These are phyloP conservation scores for Pseudogymnoascus verrucosus DNA, from an alignment of 2,329 filamentous ascomycete genomes.

Conservation along the genomic window DNA sequence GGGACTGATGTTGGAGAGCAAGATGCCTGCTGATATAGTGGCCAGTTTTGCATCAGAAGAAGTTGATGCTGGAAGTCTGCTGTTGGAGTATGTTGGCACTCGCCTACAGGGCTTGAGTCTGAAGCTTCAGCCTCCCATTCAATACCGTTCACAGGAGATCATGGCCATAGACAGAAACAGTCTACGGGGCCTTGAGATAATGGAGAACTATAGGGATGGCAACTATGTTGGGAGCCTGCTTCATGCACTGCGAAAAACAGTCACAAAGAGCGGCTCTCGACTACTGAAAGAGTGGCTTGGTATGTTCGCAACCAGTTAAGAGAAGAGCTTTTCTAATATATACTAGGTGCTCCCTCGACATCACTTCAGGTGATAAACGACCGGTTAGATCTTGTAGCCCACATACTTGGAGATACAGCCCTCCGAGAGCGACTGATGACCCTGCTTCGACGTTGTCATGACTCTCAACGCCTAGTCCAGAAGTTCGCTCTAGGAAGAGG, in stretches of 20 bases:
- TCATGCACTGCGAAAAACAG: slow-evolving; percentile 81
- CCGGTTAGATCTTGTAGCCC: slow-evolving; percentile 72
- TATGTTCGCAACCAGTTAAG: slow-evolving; percentile 27
- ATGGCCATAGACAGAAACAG: slow-evolving; percentile 93
- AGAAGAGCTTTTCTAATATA: slow-evolving; percentile 15
- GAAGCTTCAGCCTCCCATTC: slow-evolving; percentile 74
- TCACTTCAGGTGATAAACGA: slow-evolving; percentile 69
- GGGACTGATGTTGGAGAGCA: slow-evolving; percentile 68
- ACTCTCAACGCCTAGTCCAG: slow-evolving; percentile 83
- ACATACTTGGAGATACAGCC: slow-evolving; percentile 58
- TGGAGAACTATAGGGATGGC: slow-evolving; percentile 75
- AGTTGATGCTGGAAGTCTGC: slow-evolving; percentile 64
- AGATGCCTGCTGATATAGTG: slow-evolving; percentile 47
- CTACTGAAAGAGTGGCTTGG: slow-evolving; percentile 79
- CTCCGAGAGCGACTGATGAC: slow-evolving; percentile 62
- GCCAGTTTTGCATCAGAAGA: slow-evolving; percentile 59
- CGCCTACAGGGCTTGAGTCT: slow-evolving; percentile 70
- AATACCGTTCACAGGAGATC: slow-evolving; percentile 64
- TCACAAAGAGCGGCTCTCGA: slow-evolving; percentile 83
- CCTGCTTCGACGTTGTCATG: slow-evolving; percentile 67
- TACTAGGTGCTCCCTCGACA: slow-evolving; percentile 70
- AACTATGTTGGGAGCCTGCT: slow-evolving; percentile 74
- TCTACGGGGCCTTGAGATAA: slow-evolving; percentile 80
- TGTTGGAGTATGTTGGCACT: slow-evolving; percentile 79
- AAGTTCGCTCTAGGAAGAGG: slow-evolving; percentile 89